Evolutionary conservation across 768 basidiomycete genomes (phyloP).

Genomic region (Termitomyces heimii): DNA sequence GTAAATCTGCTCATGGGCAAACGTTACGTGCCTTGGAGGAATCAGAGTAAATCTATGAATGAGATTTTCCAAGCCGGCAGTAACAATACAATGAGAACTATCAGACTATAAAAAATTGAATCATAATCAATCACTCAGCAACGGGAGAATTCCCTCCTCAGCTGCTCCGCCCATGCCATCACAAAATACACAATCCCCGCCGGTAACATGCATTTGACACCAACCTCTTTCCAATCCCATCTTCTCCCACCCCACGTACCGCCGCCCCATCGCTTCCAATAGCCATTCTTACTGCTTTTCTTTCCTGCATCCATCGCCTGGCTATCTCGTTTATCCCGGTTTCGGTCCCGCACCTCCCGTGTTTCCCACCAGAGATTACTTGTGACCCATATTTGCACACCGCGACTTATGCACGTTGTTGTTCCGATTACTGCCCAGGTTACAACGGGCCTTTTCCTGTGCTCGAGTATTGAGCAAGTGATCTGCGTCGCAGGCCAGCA

Average conservation of each 20-base stretch:
- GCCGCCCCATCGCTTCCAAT: slow-evolving; percentile 38
- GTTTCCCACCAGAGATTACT: slow-evolving; percentile 70
- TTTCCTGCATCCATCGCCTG: slow-evolving; percentile 14
- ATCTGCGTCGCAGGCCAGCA: slow-evolving; percentile 94
- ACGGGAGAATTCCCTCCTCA: slow-evolving; percentile 38
- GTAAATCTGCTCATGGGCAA: neutral
- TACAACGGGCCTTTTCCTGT: slow-evolving; percentile 67
- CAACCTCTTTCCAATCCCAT: slow-evolving; percentile 81
- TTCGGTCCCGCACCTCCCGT: slow-evolving; percentile 18
- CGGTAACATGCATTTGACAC: slow-evolving; percentile 64
- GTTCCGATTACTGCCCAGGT: slow-evolving; percentile 90
- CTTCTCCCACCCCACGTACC: slow-evolving; percentile 53
- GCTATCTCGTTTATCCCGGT: slow-evolving; percentile 13
- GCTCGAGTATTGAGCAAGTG: slow-evolving; percentile 70
- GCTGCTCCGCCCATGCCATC: slow-evolving; percentile 70
- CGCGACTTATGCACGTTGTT: slow-evolving; percentile 77
- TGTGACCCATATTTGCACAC: slow-evolving; percentile 94
- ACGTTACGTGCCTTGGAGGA: neutral
- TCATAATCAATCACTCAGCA: slow-evolving; percentile 10
- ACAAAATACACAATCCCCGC: slow-evolving; percentile 70
- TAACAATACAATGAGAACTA: slow-evolving; percentile 3
- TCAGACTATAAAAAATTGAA: neutral
- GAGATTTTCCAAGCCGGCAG: neutral
- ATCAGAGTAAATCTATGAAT: neutral
- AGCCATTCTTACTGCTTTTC: slow-evolving; percentile 15